These are phyloP conservation scores for Notholithocarpus densiflorus DNA, from an alignment of 306 rosid species.

Conservation along the genomic window DNA sequence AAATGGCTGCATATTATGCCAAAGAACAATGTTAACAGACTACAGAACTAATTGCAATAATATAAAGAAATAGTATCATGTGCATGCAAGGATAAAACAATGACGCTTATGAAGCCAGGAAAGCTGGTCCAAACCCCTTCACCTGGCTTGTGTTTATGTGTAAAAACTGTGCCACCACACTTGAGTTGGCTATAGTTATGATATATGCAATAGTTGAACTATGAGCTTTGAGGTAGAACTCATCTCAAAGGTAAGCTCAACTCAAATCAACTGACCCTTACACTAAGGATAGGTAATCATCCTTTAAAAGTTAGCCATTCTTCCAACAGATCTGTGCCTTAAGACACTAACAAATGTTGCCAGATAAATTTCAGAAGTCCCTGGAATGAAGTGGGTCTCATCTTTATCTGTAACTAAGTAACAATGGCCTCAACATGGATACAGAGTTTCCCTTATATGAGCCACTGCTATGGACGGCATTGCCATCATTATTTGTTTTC, in stretches of 20 bases:
- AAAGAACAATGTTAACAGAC: neutral
- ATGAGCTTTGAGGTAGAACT: neutral
- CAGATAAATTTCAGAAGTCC: neutral
- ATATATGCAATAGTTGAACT: too few species aligned
- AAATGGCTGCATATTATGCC: constrained; percentile 64
- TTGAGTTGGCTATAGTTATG: neutral
- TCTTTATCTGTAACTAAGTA: neutral
- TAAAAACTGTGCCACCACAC: neutral
- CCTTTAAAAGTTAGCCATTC: neutral
- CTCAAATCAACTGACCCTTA: too few species aligned
- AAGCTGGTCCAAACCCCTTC: neutral
- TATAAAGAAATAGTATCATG: neutral
- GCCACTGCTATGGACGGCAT: neutral
- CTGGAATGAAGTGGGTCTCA: neutral
- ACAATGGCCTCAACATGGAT: neutral
- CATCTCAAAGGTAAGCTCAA: neutral
- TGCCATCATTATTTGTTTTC: neutral
- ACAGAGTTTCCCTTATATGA: neutral
- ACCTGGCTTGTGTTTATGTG: neutral
- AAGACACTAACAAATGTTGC: neutral
- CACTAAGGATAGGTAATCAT: too few species aligned
- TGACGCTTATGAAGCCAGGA: neutral
- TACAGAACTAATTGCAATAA: neutral
- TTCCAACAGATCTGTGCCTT: neutral
- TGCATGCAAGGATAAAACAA: neutral